Base-by-base conservation (phyloP, 805 yeast genomes). In the Saturnispora hagleri region DNA sequence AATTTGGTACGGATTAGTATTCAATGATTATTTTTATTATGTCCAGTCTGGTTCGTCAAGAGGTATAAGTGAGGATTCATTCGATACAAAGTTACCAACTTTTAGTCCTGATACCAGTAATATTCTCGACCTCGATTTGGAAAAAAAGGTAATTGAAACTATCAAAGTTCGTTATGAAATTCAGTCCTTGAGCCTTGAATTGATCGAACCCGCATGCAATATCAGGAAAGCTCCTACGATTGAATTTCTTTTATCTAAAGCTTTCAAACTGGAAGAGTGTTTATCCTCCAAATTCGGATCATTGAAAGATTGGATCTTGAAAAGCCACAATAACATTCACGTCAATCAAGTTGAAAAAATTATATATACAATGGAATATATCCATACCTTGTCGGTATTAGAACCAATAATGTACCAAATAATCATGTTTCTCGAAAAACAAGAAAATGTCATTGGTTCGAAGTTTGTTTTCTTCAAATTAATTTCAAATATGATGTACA, bases 1-100 rank as follows among this genome's bases (percentile, higher is more conserved):
- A 57, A 71, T 80, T 5, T 82, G 87, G 87, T 74, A 72, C 60
- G 66, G 69, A 27, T 62, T 82, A 43, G 65, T 77, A 12, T 58
- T 74, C 1, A 53, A 69, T 42, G 87, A 82, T 58, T 55, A 70
- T 1, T 65, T 68, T 47, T 76, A 75, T 51, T 71, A 77, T 18
- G 65, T 71, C 53, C 66, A 70, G 6, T 67, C 73, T 50, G 87
- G 87, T 1, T 70, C 70, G 20, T 76, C 80, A 0, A 60, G 73
- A 24, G 55, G 68, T 10, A 71, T 75, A 17, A 60, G 63, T 51
- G 61, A 64, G 1, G 68, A 69, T 10, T 67, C 67, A 45, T 81
- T 66, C 58, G 86, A 81, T 60, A 80, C 86, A 0, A 62, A 69
- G 55, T 53, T 73, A 1, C 87, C 88, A 0, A 67, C 57, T 26